Conservation (phyloP, 441 rosid genomes). For the Bocquillonia castaneifolia region DNA sequence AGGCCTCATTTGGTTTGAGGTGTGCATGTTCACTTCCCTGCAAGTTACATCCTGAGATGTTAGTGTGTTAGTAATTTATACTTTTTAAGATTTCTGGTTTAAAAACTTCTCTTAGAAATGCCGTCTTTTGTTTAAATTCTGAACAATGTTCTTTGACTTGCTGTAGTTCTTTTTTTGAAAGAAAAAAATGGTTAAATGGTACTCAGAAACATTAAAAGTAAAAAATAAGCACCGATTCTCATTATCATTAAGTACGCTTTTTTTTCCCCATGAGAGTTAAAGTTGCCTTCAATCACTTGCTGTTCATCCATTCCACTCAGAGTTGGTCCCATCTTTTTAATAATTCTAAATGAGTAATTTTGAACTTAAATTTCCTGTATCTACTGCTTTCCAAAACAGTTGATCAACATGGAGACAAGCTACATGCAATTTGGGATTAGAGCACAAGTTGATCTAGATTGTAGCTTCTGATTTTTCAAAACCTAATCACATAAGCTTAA, state of each 20-base stretch:
- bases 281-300: too few relatives aligned
- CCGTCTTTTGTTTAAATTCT: too few relatives aligned
- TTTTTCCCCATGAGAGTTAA: too few relatives aligned
- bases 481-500: not conserved
- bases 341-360: not conserved
- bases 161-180: not conserved
- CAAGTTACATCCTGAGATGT: not conserved
- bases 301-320: not conserved
- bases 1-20: not conserved
- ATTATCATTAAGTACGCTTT: too few relatives aligned
- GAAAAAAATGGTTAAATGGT: too few relatives aligned
- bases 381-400: not conserved
- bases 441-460: not conserved
- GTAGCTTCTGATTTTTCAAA: not conserved
- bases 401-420: not conserved
- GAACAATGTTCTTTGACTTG: not conserved
- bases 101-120: not conserved
- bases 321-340: not conserved
- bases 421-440: not conserved
- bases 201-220: too few relatives aligned
- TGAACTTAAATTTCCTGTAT: not conserved
- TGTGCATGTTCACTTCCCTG: not conserved
- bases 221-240: too few relatives aligned
- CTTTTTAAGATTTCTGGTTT: constrained; percentile 1
- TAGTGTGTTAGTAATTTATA: not conserved